Evolutionary conservation across 1,284 basidiomycete genomes (phyloP).

Genomic region (Naganishia sp.): DNA sequence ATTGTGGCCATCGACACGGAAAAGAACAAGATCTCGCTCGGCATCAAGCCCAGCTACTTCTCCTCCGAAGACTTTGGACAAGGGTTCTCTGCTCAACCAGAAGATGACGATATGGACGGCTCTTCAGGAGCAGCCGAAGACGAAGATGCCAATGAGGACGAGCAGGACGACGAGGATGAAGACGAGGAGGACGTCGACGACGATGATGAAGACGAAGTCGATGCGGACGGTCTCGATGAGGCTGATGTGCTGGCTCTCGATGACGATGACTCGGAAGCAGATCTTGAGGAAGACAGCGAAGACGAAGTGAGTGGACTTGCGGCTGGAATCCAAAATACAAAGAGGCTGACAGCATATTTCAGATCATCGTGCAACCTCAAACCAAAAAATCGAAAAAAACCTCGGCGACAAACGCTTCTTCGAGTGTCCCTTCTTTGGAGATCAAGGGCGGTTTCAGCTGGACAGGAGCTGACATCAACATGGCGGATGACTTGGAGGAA

Average conservation of each 20-base stretch:
- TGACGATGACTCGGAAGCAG: slow-evolving; percentile 36
- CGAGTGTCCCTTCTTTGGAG: slow-evolving; percentile 46
- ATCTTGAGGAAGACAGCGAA: slow-evolving; percentile 34
- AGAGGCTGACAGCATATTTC: slow-evolving; percentile 4
- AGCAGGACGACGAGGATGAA: slow-evolving; percentile 37
- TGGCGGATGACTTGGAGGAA: slow-evolving; percentile 37
- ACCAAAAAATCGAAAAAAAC: slow-evolving; percentile 40
- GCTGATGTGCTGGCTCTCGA: slow-evolving; percentile 32
- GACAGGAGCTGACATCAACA: slow-evolving; percentile 50
- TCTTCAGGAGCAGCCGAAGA: slow-evolving; percentile 43
- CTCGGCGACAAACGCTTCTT: slow-evolving; percentile 36
- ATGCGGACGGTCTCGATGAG: slow-evolving; percentile 37
- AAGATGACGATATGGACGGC: slow-evolving; percentile 44
- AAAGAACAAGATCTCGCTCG: slow-evolving; percentile 80
- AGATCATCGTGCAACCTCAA: slow-evolving; percentile 33
- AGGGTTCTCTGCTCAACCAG: slow-evolving; percentile 47
- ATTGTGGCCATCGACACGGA: slow-evolving; percentile 71
- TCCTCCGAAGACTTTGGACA: slow-evolving; percentile 50
- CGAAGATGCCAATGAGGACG: slow-evolving; percentile 37
- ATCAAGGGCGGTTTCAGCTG: slow-evolving; percentile 59
- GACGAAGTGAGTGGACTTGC: slow-evolving; percentile 38
- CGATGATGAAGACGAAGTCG: slow-evolving; percentile 44
- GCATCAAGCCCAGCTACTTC: slow-evolving; percentile 88
- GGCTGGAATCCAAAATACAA: slow-evolving; percentile 16
- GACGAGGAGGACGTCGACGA: slow-evolving; percentile 47